Evolutionary conservation across 2,329 filamentous ascomycete species (phyloP).

Genomic region (Remersonia thermophila): DNA sequence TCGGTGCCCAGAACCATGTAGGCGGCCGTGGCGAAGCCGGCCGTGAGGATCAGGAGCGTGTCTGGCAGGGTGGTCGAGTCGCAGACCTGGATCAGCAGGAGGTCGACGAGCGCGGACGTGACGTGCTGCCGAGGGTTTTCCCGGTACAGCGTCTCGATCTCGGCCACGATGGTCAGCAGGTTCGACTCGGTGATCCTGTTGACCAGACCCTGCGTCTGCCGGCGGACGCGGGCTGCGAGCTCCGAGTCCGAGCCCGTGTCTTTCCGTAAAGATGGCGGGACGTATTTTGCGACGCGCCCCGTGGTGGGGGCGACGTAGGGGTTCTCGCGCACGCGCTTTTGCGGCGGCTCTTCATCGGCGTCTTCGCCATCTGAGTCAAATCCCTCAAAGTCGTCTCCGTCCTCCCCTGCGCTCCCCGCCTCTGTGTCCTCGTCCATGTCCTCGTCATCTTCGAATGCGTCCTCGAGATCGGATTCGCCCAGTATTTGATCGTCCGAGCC

Average conservation of each 20-base stretch:
- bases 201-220: constrained; percentile 76
- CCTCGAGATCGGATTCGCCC: constrained; percentile 12
- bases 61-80: constrained; percentile 70
- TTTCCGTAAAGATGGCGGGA: constrained; percentile 73
- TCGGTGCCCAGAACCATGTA: constrained; percentile 82
- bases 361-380: constrained; percentile 9
- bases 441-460: constrained; percentile 19
- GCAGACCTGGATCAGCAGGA: constrained; percentile 66
- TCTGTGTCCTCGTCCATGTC: constrained; percentile 15
- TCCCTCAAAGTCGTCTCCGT: constrained; percentile 12
- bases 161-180: constrained; percentile 67
- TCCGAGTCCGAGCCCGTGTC: constrained; percentile 52
- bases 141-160: constrained; percentile 73
- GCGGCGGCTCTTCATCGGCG: constrained; percentile 17
- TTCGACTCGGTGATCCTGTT: constrained; percentile 91
- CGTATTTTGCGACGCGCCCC: constrained; percentile 55
- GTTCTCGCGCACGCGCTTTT: constrained; percentile 57
- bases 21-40: constrained; percentile 76
- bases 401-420: neutral
- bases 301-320: constrained; percentile 68
- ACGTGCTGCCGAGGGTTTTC: constrained; percentile 80
- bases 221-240: constrained; percentile 53
- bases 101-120: constrained; percentile 64
- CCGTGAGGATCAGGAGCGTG: constrained; percentile 80
- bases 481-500: constrained; percentile 17